Percentiles rank a stretch among this genome's conserved stretches.
Evolutionary conservation across 371 early-diverging fungal species (phyloP).

Genomic region (Mortierella sp.): DNA sequence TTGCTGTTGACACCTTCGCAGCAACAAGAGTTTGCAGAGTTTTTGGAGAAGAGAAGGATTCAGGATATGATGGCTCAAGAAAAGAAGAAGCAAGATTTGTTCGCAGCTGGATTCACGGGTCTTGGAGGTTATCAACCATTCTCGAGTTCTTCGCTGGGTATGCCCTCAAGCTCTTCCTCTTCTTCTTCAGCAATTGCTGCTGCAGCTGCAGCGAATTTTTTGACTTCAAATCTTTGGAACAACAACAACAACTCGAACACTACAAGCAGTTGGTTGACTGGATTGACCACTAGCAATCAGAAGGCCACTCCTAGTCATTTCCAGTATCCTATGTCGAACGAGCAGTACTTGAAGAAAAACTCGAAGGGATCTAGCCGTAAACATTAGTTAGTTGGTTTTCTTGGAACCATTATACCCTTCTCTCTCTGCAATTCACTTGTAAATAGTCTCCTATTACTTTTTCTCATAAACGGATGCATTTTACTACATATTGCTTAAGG

Average conservation of each 20-base stretch:
- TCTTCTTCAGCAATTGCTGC: neutral
- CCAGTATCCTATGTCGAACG: conserved; percentile 25
- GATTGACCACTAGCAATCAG: neutral
- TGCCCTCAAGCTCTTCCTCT: neutral
- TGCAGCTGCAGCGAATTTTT: conserved; percentile 1
- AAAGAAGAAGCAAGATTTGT: conserved; percentile 37
- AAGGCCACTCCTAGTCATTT: conserved; percentile 19
- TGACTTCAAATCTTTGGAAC: conserved; percentile 7
- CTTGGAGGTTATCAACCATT: neutral
- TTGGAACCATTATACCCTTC: no score
- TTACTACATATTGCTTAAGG: no score
- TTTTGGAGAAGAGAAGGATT: conserved; percentile 34
- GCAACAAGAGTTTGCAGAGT: conserved; percentile 43
- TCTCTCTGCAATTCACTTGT: no score
- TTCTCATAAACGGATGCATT: no score
- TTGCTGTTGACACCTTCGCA: conserved; percentile 41
- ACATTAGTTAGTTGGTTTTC: neutral
- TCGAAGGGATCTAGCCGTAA: neutral
- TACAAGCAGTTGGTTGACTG: neutral
- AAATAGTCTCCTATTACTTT: no score
- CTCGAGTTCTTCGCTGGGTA: no score
- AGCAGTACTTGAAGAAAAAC: conserved; percentile 29
- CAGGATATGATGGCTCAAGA: conserved; percentile 39
- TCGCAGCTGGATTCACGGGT: conserved; percentile 33
- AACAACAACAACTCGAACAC: neutral